Evolutionary conservation across 2,329 filamentous ascomycete genomes (phyloP), one percentile per base, ranked within the genome.

Genomic region (Aschersonia sp.): DNA sequence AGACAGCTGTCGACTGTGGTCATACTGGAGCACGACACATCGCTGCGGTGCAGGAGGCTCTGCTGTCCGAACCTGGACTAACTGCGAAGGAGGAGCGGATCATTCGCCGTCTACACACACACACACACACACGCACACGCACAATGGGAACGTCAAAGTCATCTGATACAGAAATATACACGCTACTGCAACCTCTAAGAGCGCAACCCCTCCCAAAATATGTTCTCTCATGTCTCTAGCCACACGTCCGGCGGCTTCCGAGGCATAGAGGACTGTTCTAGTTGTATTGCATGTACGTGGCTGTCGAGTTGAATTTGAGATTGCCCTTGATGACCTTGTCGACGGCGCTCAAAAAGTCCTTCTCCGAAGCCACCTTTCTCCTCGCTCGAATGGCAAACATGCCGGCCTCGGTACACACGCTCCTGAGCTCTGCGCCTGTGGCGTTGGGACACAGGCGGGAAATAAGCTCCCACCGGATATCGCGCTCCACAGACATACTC

Each of bases 271-370:
- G 48, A 47, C 49, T 48, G 41, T 51, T 58, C 56, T 94, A 97
- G 69, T 98, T 98, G 77, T 98, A 98, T 71, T 97, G 92, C 78
- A 92, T 92, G 72, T 98, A 98, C 53, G 86, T 88, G 45, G 92
- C 90, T 50, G 92, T 98, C 49, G 86, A 94, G 79, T 95, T 97
- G 76, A 98, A 98, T 79, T 98, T 98, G 65, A 95, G 74, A 68
- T 97, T 95, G 58, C 86, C 89, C 78, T 95, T 95, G 73, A 97
- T 97, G 53, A 98, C 92, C 80, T 98, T 98, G 74, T 98, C 92
- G 51, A 98, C 92, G 3, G 92, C 90, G 49, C 87, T 89, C 57
- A 98, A 70, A 70, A 98, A 98, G 69, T 98, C 92, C 77, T 98
- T 97, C 75, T 98, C 92, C 1, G 89, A 90, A 0, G 92, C 92